Base-by-base conservation (phyloP, 331 rosid genomes). In the Erythrophleum ivorense region DNA sequence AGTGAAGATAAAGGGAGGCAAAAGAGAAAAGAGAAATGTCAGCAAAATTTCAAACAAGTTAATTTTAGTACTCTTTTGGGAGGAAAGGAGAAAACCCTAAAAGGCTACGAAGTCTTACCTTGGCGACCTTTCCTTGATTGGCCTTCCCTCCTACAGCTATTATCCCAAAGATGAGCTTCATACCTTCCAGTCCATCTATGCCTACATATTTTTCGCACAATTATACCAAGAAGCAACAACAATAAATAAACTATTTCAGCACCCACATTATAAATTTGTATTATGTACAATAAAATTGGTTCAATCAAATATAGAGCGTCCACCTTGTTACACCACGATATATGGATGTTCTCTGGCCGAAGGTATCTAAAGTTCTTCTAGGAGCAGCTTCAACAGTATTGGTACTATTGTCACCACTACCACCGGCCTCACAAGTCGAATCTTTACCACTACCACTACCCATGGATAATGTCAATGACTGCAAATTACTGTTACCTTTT, bases 251-350 rank as follows among this genome's bases (percentile, higher is more conserved):
- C 46, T 43, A 7, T 9, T 53, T 15, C 8, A 16, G 58, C 58
- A 53, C 8, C 19, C 58, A 53, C 58, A 49, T 45, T 5, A 24
- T 31, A 55, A 31, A 34, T 67, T 63, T 15, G 31, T 48, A 33
- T 46, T 67, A 53, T 18, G 46, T 52, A 6, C 29, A 59, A 14
- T 1, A 24, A 7, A 64, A 41, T 21, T 18, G 43, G 71, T 70
- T 11, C 14, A 16, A 54, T 38, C 0, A 75, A 55, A 3, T 24
- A 73, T 53, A 29, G 33, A 24, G 33, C 41, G 7, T 4, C 55
- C 67, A 95, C 99, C 97, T 88, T 10, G 99, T 95, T 24, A 95
- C 99, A 15, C 99, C 99, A 2, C 99, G 98, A 83, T 95, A 95
- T 13, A 95, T 95, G 0, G 99, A 95, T 3, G 99, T 95, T 91